Base-by-base conservation (phyloP, 2,329 filamentous ascomycete genomes). In the Diplodia seriata region DNA sequence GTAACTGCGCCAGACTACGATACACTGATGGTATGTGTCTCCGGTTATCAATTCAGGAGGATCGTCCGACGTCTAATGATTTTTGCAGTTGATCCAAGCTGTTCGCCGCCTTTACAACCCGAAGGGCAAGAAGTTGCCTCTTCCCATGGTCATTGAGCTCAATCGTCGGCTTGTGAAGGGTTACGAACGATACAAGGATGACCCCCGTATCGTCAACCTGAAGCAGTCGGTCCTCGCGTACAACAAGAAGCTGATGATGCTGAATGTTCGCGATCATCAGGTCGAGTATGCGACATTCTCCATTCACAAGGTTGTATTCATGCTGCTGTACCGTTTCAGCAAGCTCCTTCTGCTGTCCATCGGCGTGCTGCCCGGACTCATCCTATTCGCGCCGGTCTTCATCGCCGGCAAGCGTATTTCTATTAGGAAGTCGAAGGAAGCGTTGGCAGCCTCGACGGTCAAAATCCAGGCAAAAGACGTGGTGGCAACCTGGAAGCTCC, bases 1-100 rank as follows among this genome's bases (percentile, higher is more conserved):
- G 93, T 97, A 49, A 94, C 92, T 15, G 90, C 92, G 47, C 94
- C 94, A 3, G 93, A 98, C 79, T 97, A 97, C 79, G 94, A 98
- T 74, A 98, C 94, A 3, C 85, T 98, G 26, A 97, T 97, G 94
- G 86, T 88, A 76, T 50, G 79, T 75, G 55, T 12, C 18, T 15
- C 71, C 69, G 36, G 33, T n/a, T 9, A 18, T 3, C 15, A 23
- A 7, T 4, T 26, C 12, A 50, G 2, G 26, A 33, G 29, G 51
- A 38, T 2, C 26, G 7, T 38, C 36, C 23, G 26, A 33, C 3
- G 18, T 29, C 47, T 14, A 50, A n/a, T 47, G 15, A 15, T n/a
- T 11, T 11, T 76, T 84, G 40, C 66, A 88, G 85, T 86, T 96
- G 72, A 97, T 98, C 69, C 95, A 98, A 85, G 94, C 94, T 47